Percentiles rank a stretch among this genome's conserved stretches.
Evolutionary conservation across 148 eudicot genomes (phyloP).

Genomic region (Persicaria tinctoria): DNA sequence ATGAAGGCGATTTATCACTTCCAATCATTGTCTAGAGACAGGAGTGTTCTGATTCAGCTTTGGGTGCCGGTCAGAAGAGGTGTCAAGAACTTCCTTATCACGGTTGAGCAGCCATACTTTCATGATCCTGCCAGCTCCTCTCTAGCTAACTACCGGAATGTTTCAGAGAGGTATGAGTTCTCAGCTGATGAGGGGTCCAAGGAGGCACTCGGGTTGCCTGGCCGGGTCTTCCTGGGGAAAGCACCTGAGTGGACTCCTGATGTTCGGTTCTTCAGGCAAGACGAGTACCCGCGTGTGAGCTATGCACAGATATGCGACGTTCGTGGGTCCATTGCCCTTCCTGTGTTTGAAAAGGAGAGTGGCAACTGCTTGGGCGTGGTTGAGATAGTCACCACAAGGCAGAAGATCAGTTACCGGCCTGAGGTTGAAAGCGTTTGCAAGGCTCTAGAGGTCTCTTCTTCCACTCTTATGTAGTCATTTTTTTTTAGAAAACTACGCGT

Average conservation of each 20-base stretch:
- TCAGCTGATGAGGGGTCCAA: constrained; percentile 48
- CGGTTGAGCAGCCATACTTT: constrained; percentile 37
- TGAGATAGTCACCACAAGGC: constrained; percentile 55
- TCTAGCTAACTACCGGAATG: constrained; percentile 24
- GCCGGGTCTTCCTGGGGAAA: constrained; percentile 57
- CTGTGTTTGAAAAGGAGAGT: constrained; percentile 59
- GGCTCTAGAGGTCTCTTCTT: constrained; percentile 56
- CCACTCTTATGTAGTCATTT: not conserved
- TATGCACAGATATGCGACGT: constrained; percentile 44
- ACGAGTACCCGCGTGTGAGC: constrained; percentile 45
- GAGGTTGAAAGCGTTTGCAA: constrained; percentile 59
- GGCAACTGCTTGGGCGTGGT: constrained; percentile 58
- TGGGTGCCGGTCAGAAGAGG: constrained; percentile 45
- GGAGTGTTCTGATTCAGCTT: constrained; percentile 48
- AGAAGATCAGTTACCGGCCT: constrained; percentile 38
- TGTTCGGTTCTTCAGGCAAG: constrained; percentile 46
- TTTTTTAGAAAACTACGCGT: not conserved
- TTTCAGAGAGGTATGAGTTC: constrained; percentile 45
- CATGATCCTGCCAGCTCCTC: constrained; percentile 19
- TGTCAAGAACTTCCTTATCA: constrained; percentile 29
- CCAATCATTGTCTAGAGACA: constrained; percentile 21
- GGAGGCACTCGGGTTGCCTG: constrained; percentile 51
- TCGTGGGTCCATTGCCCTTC: constrained; percentile 65
- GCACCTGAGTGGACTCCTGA: constrained; percentile 74
- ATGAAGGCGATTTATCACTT: constrained; percentile 23